Base-by-base conservation (phyloP, 345 rosid genomes). In the Corchorus capsularis region DNA sequence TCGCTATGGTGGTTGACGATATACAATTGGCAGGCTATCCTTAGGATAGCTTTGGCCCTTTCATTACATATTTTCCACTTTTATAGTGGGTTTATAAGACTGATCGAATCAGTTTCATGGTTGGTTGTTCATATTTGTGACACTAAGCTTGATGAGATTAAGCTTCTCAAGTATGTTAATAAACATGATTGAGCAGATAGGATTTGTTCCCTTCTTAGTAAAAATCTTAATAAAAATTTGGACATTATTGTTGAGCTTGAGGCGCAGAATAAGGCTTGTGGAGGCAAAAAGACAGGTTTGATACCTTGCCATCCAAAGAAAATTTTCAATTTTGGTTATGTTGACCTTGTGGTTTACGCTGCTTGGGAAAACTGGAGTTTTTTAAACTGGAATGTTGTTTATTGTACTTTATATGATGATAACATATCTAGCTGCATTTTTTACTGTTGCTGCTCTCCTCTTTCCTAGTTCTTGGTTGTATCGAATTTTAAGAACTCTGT, bases 1-100 rank as follows among this genome's bases (percentile, higher is more conserved):
- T 69, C 91, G 97, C 34, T 95, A 93, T 55, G 97, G 97, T 22
- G 99, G 98, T 76, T 95, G 83, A 86, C 54, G 34, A 34, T 50
- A 3, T 2, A 9, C 60, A 50, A 69, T 39, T 39, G 43, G 6
- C 43, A 39, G 6, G 43, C 43, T 39, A 39, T 39, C 43, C 43
- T 39, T 39, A 4, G 4, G 43, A 39, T 3, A 39, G 43, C 43
- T 39, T 4, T 39, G 4, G 43, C 43, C 4, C 43, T 39, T 39
- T 27, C 27, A 27, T 27, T 27, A 27, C 27, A 27, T 27, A 27
- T 27, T 0, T 27, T 27, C 27, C 27, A 27, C 27, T 27, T 27
- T 27, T 27, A 27, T 27, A 27, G 27, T 27, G 27, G 27, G 27
- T 27, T 27, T 27, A 27, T 27, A 27, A 27, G 27, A 27, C 27